A percentile compares a stretch with the other conserved stretches of the same genome.
Evolutionary conservation across 192 early-diverging fungal species (phyloP).

Genomic region (Coemansia furcata): DNA sequence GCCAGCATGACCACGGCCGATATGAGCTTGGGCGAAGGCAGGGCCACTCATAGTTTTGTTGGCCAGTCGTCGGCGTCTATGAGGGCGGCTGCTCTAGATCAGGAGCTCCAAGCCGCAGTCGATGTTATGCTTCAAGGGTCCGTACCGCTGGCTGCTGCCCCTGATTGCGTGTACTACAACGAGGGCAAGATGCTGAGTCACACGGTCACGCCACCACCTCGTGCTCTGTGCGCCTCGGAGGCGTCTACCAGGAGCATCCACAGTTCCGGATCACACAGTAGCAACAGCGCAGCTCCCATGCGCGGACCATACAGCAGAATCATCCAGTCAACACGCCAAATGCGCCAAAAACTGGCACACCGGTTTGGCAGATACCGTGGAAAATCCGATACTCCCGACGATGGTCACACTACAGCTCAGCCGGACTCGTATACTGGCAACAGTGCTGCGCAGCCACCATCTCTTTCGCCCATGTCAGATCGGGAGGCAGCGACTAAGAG

Average conservation of each 20-base stretch:
- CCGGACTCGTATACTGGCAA: neutral
- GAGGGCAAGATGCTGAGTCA: neutral
- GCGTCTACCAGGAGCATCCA: neutral
- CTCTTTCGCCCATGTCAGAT: neutral
- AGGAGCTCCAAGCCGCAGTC: slow-evolving; percentile 37
- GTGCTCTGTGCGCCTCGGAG: neutral
- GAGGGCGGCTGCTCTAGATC: slow-evolving; percentile 17
- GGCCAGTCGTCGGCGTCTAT: slow-evolving; percentile 5
- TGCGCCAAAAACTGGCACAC: slow-evolving; percentile 7
- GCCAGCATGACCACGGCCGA: slow-evolving; percentile 32
- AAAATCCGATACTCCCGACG: no score
- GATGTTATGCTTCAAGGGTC: slow-evolving; percentile 33
- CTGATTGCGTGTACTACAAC: neutral
- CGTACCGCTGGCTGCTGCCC: neutral
- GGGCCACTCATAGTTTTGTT: neutral
- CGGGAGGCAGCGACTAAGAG: neutral
- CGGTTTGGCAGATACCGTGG: slow-evolving; percentile 8
- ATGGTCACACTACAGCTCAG: neutral
- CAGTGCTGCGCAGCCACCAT: neutral
- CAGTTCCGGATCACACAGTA: neutral
- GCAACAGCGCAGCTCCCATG: neutral
- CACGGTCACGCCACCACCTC: slow-evolving; percentile 3
- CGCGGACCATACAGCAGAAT: neutral
- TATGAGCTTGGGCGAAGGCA: slow-evolving; percentile 15
- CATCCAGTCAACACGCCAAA: slow-evolving; percentile 3